Base-by-base conservation (phyloP, 2,329 filamentous ascomycete species). In the Trichoderma cornu-damae region DNA sequence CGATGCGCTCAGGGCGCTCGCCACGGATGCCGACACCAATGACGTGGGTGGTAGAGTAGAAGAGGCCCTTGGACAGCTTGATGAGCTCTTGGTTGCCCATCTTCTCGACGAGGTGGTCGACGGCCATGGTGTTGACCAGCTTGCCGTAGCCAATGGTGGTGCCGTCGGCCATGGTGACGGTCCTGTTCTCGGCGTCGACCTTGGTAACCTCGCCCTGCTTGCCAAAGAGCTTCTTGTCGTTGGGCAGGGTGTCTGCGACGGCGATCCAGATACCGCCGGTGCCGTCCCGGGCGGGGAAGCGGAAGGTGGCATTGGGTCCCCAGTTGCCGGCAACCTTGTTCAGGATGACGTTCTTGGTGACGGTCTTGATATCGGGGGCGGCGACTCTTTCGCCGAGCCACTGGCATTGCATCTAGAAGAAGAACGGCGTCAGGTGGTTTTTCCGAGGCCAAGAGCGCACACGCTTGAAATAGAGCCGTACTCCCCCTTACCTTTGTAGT, bases 221-320 rank as follows among this genome's bases (percentile, higher is more conserved):
- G 71, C 94, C 94, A 70, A 94, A 96, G 65, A 87, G 85, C 70
- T 87, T 94, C 76, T 96, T 97, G 76, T 95, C 85, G 73, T 91
- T 84, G 61, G 94, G 93, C 22, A 99, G 76, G 52, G 94, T 99
- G 70, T 96, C 85, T 66, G 92, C 92, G 54, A 99, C 91, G 59
- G 92, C 91, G 67, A 94, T 96, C 94, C 94, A 99, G 82, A 99
- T 99, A 77, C 91, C 93, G 76, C 94, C 94, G 50, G 94, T 99
- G 67, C 94, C 94, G 66, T 94, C 93, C 64, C 87, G 86, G 62
- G 94, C 92, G 65, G 94, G 94, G 85, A 99, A 99, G 69, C 90
- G 88, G 88, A 99, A 99, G 61, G 92, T 97, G 63, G 91, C 90
- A 73, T 99, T 99, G 64, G 94, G 94, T 40, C 94, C 94, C 94